Evolutionary conservation across 1,139 yeast genomes (phyloP), one percentile per base, ranked within the genome.

Genomic region (Pichia cactophila): DNA sequence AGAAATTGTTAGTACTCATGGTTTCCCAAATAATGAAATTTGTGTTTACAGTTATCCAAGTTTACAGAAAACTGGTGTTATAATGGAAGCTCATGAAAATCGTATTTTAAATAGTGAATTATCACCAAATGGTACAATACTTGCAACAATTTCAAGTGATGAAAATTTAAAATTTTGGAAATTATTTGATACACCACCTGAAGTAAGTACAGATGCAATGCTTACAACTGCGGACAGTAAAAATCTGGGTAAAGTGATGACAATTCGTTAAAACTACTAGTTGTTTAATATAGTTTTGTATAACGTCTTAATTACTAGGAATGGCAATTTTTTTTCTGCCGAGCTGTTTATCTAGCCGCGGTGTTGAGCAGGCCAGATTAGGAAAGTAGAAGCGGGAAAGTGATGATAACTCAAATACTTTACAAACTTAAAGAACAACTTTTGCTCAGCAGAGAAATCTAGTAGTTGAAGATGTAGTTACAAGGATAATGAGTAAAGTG

Each of bases 161-260:
- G 99, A 94, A 66, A 92, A 90, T 67, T 75, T 94, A 61, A 92
- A 92, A 70, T 92, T 94, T 69, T 94, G 96, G 94, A 84, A 87
- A 58, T 75, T 94, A 31, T 92, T 89, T 67, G 97, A 90, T 59
- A 50, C 56, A 8, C 47, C 50, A 10, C 52, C 54, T 2, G 55
- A 54, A 20, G 49, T 36, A 67, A 79, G 58, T 69, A 61, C 57
- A 41, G 55, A 49, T 8, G 52, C 42, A 6, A 48, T 53, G 28
- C 46, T 50, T 11, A 41, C 54, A 5, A 36, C 52, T 31, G 14
- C 28, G 12, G 23, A 36, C 23, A 36, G 59, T 36, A 60, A 58
- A 47, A 58, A 56, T 31, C 56, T 60, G 51, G 61, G 57, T 33
- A 57, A 50, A 41, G 56, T 50, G 33, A 55, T 47, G 55, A 56